Conservation (phyloP, 192 early-diverging fungal species). For the Backusella tarrabulga region DNA sequence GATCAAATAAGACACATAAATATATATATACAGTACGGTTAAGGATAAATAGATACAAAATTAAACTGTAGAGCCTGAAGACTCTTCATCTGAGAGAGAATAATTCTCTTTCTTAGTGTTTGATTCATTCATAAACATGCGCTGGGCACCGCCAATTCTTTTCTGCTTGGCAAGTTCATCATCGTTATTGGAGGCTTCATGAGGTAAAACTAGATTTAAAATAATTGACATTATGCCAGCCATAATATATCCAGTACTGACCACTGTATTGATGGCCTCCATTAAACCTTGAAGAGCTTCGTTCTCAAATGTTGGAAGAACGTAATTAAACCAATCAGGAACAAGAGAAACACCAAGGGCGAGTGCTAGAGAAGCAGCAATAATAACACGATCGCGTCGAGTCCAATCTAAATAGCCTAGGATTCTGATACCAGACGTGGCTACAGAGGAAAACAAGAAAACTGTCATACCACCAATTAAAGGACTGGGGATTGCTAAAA, state of each 20-base stretch:
- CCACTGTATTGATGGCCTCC: slow-evolving; percentile 45
- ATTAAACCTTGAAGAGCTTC: slow-evolving; percentile 40
- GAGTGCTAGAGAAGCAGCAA: slow-evolving; percentile 43
- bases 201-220: slow-evolving; percentile 40
- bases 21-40: neutral
- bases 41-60: neutral
- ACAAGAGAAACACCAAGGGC: slow-evolving; percentile 50
- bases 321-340: slow-evolving; percentile 49
- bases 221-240: slow-evolving; percentile 42
- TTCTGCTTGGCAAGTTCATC: neutral
- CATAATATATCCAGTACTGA: slow-evolving; percentile 45
- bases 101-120: neutral
- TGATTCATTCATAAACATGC: neutral
- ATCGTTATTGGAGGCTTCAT: neutral
- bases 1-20: neutral
- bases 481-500: slow-evolving; percentile 43
- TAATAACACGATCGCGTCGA: slow-evolving; percentile 53
- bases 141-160: neutral
- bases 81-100: neutral
- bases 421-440: slow-evolving; percentile 54
- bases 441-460: slow-evolving; percentile 53
- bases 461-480: slow-evolving; percentile 56
- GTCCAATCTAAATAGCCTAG: slow-evolving; percentile 52
- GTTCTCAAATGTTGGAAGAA: slow-evolving; percentile 39
- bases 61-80: neutral